Base-by-base conservation (phyloP, 2,329 filamentous ascomycete species). In the Microsporum audouinii region DNA sequence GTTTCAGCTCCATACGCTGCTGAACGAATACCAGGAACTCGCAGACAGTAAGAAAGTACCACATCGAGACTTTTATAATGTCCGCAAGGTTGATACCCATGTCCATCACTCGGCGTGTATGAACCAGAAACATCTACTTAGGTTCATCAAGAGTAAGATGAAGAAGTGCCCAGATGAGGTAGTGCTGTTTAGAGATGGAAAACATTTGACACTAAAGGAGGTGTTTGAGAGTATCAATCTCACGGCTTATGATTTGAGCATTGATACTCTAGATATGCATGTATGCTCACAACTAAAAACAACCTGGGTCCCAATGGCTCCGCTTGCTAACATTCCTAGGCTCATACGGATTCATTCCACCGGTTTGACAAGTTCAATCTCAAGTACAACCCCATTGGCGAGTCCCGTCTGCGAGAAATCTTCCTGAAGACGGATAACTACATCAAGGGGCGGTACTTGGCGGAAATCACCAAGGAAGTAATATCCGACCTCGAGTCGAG, bases 91-190 rank as follows among this genome's bases (percentile, higher is more conserved):
- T 58, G 94, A 99, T 71, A 99, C 94, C 6, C 94, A 99, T 80
- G 94, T 99, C 68, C 94, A 99, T 72, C 94, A 99, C 74, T 99
- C 94, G 14, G 94, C 94, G 29, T 99, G 94, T 73, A 99, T 99
- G 94, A 99, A 99, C 71, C 94, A 99, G 75, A 99, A 99, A 76
- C 94, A 99, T 81, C 78, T 99, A 61, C 79, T 99, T 63, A 89
- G 94, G 60, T 99, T 99, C 76, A 99, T 99, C 79, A 99, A 99
- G 77, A 96, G 91, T 76, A 99, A 99, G 77, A 96, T 99, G 90
- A 97, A 96, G 82, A 99, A 96, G 75, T 94, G 84, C 17, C 91
- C 91, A 0, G 89, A 97, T 69, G 94, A 99, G 76, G 85, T 94
- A 36, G 94, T 99, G 5, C 82, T 99, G 51, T 95, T 86, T 73